phyloP scores from a whole-genome alignment of 164 flowering plant genomes.

The Umbilicus rupestris region DNA sequence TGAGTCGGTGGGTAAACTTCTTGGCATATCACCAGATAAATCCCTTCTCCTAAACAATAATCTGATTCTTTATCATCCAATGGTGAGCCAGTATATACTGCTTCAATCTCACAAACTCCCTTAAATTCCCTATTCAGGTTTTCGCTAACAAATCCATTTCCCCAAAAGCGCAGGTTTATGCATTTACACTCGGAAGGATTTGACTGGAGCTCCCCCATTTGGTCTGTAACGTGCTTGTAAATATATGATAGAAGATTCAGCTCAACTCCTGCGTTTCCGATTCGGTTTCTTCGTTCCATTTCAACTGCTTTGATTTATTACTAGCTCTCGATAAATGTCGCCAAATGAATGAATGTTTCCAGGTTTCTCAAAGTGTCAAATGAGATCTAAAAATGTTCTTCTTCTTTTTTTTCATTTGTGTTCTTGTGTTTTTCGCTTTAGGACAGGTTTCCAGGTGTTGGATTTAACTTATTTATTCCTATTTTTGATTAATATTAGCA shows the following conservation, averaged over 20 bases:
- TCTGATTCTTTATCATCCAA: neutral
- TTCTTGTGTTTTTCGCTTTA: no score
- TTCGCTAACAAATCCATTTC: neutral
- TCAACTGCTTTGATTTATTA: neutral
- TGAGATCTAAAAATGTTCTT: neutral
- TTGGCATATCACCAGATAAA: neutral
- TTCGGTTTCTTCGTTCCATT: neutral
- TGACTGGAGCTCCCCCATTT: neutral
- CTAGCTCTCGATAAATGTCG: no score
- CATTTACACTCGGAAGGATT: neutral
- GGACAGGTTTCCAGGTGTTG: no score
- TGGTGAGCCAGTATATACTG: neutral
- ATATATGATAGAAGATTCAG: neutral
- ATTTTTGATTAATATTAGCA: no score
- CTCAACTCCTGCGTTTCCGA: neutral
- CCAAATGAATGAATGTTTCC: neutral
- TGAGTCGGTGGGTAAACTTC: conserved; percentile 20
- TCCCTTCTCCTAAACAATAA: neutral
- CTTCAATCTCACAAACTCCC: neutral
- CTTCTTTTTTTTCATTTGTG: no score
- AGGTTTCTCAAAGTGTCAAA: neutral
- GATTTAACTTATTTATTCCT: no score
- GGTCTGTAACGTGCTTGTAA: neutral
- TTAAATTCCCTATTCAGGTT: neutral
- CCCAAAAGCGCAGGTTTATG: neutral